Evolutionary conservation across 2,329 filamentous ascomycete genomes (phyloP).

Genomic region (Fusarium drepaniforme): DNA sequence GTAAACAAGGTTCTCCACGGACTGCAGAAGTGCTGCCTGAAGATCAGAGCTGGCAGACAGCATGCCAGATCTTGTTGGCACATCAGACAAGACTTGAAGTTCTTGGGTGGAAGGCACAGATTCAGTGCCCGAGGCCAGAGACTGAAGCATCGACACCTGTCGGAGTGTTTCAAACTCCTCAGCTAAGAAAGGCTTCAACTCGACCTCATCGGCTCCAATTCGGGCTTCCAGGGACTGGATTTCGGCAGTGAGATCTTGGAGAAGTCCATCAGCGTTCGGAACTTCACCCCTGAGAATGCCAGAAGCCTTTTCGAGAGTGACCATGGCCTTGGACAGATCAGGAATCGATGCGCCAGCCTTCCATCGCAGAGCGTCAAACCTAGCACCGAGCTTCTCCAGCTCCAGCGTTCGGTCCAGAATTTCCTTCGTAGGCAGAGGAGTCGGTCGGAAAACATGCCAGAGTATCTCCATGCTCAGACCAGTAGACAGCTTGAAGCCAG

Average conservation of each 20-base stretch:
- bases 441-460: constrained; percentile 80
- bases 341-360: constrained; percentile 63
- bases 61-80: constrained; percentile 50
- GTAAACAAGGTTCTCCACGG: constrained; percentile 60
- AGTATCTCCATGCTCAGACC: constrained; percentile 84
- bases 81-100: constrained; percentile 61
- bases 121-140: constrained; percentile 5
- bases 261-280: constrained; percentile 58
- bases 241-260: constrained; percentile 63
- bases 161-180: constrained; percentile 69
- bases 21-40: constrained; percentile 58
- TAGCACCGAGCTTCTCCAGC: constrained; percentile 67
- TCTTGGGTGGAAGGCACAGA: constrained; percentile 47
- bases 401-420: constrained; percentile 61
- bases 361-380: constrained; percentile 74
- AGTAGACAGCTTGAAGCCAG: constrained; percentile 78
- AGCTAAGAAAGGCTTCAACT: constrained; percentile 63
- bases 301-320: constrained; percentile 68
- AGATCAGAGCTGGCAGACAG: constrained; percentile 49
- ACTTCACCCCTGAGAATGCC: constrained; percentile 61
- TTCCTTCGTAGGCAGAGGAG: constrained; percentile 61
- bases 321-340: constrained; percentile 66
- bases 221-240: constrained; percentile 64
- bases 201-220: constrained; percentile 56
- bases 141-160: constrained; percentile 62